Evolutionary conservation across 2,329 filamentous ascomycete species (phyloP), one percentile per base, ranked within the genome.

Genomic region (Beauveria pseudobassiana): DNA sequence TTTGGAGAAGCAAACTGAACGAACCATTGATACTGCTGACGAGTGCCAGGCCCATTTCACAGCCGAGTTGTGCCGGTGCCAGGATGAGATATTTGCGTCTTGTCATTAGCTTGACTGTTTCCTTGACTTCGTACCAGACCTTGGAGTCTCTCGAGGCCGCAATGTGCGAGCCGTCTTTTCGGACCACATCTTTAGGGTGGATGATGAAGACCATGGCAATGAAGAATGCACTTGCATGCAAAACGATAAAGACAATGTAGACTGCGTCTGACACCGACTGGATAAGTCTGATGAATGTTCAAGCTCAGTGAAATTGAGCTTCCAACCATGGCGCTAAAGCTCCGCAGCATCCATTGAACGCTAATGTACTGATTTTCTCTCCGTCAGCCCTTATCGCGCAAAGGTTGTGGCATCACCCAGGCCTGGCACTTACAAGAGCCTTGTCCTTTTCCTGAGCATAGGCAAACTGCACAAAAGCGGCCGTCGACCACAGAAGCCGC

Each of bases 401-500:
- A 28, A 28, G 26, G 26, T 28, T 28, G 8, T 28, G 26, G 7
- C 7, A 28, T 28, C 26, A 28, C 26, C 26, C 22, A 24, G 7
- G 26, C 7, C 26, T 30, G 28, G 40, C 40, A 42, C 46, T 45
- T 24, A 57, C 52, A 18, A 62, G 40, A 14, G 52, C 62, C 59
- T 65, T 65, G 30, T 63, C 55, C 18, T 54, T 56, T 45, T 63
- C 62, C 1, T 52, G 55, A 1, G 64, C 62, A 28, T 65, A 65
- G 2, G 62, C 51, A 53, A 54, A 60, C 22, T 59, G 55, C 7
- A 62, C 55, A 51, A 60, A 62, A 3, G 57, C 62, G 2, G 59
- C 56, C 2, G 57, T 20, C 12, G 63, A 61, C 69, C 67, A 67
- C 14, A 68, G 6, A 63, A 60, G n/a, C 63, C 65, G 14, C 56